Evolutionary conservation across 345 rosid species (phyloP), one percentile per base, ranked within the genome.

Genomic region (Eucalyptus microcorys): DNA sequence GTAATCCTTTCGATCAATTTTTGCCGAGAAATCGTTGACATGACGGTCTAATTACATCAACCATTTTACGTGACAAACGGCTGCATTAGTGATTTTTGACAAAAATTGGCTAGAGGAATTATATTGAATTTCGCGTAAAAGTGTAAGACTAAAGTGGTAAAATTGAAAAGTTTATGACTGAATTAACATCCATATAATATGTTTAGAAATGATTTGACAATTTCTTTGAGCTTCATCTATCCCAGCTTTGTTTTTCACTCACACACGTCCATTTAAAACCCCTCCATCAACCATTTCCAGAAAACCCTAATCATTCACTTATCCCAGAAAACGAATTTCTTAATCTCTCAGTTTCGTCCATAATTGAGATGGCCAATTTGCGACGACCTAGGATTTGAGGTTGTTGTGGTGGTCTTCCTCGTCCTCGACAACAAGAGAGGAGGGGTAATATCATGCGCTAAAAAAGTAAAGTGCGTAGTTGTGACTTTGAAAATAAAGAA

Each of bases 1-100:
- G 4, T 32, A 16, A 17, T 68, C 7, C 0, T 26, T 59, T 8
- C 4, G 6, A 34, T 32, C 24, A 68, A 34, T 16, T 68, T 32
- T 68, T 3, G 7, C 43, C 0, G 2, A 10, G 6, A 32, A 32
- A 68, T 68, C 12, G 3, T 4, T 8, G 0, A 17, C 43, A 3
- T 68, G 13, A 5, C 0, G 1, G 4, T 68, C 40, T 68, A 68
- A 5, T 68, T 40, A 68, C 24, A 34, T 68, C 24, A 10, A 2
- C 10, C 34, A 17, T 68, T 17, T 68, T 17, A 19, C 2, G 12
- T 68, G 24, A 40, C 24, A 16, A 37, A 34, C 1, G 10, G 22
- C 1, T 21, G 21, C 43, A 17, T 68, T 5, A 16, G 12, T 12
- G 5, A 16, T 68, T 68, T 68, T 8, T 0, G 0, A 10, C 4